Evolutionary conservation across 768 basidiomycete genomes (phyloP), one percentile per base, ranked within the genome.

Genomic region (Rhodotorula babjevae): DNA sequence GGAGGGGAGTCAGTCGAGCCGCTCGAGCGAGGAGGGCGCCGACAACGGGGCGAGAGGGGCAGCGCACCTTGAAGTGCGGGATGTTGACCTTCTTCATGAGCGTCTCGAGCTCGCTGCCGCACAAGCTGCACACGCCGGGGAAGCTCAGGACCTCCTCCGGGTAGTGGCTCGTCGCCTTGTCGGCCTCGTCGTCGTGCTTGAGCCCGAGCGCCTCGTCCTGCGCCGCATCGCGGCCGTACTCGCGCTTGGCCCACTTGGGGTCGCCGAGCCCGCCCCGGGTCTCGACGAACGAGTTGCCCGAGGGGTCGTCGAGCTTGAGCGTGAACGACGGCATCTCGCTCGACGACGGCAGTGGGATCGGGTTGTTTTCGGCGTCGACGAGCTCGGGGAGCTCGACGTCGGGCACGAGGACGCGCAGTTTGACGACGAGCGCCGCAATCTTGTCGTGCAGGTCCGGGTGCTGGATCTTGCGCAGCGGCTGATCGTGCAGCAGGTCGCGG

Each of bases 261-360:
- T 99, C 96, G 8, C 89, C 84, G 84, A 92, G 91, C 68, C 66
- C 66, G 18, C 86, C 93, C 78, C 95, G 94, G 2, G 75, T 70
- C 82, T 96, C 93, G 81, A 96, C 84, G 84, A 94, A 98, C n/a
- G 92, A 94, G 82, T 95, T 94, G 14, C 96, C 96, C 1, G 93
- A 84, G 2, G 94, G 94, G 79, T 99, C 96, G 78, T 98, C 92
- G 29, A 99, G 83, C 64, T 85, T 87, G 67, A 98, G 78, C 0
- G 92, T 93, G 79, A 98, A 92, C 7, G 87, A 81, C 31, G 83
- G 84, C 82, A 92, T 86, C 3, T 89, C 86, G 64, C 83, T 81
- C 2, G 31, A 25, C n/a, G 47, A 33, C 21, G 83, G 79, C 42
- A n/a, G 80, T 77, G 59, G 12, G 50, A 49, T 36, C 3, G 77